Percentiles rank a stretch among this genome's conserved stretches.
phyloP scores from a whole-genome alignment of 805 yeast genomes.

The Starmerella etchellsii region DNA sequence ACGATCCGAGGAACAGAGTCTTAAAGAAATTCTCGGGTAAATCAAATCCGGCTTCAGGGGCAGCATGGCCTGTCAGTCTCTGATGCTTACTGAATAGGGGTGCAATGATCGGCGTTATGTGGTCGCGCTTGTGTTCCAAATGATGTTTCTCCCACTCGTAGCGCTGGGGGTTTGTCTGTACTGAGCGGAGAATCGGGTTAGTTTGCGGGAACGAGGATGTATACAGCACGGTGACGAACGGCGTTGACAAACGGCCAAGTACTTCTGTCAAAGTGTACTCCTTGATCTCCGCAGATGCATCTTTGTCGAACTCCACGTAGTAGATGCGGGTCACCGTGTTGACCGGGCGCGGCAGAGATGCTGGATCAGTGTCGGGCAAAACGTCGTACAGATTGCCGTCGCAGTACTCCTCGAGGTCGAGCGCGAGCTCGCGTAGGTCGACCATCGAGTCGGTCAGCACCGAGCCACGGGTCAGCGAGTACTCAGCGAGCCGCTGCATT shows the following conservation, averaged over 20 bases:
- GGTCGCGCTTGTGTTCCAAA: constrained; percentile 7
- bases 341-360: constrained; percentile 6
- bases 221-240: constrained; percentile 48
- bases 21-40: constrained; percentile 20
- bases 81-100: constrained; percentile 11
- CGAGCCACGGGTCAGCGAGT: constrained; percentile 20
- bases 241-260: constrained; percentile 40
- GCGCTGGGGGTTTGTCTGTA: constrained; percentile 24
- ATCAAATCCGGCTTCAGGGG: constrained; percentile 13
- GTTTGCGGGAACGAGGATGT: constrained; percentile 31
- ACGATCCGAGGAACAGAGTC: constrained; percentile 15
- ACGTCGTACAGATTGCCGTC: constrained; percentile 13
- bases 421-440: constrained; percentile 19
- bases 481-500: constrained; percentile 18
- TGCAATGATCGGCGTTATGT: constrained; percentile 18
- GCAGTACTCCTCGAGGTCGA: constrained; percentile 21
- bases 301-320: constrained; percentile 16
- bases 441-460: constrained; percentile 15
- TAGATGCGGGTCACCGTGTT: constrained; percentile 18
- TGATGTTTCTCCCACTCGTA: constrained; percentile 17
- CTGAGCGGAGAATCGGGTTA: constrained; percentile 20
- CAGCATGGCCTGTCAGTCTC: constrained; percentile 9
- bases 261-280: constrained; percentile 47
- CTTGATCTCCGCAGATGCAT: constrained; percentile 31
- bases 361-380: background rate